Base-by-base conservation (phyloP, 2,329 filamentous ascomycete species). In the Fusarium oxysporum region DNA sequence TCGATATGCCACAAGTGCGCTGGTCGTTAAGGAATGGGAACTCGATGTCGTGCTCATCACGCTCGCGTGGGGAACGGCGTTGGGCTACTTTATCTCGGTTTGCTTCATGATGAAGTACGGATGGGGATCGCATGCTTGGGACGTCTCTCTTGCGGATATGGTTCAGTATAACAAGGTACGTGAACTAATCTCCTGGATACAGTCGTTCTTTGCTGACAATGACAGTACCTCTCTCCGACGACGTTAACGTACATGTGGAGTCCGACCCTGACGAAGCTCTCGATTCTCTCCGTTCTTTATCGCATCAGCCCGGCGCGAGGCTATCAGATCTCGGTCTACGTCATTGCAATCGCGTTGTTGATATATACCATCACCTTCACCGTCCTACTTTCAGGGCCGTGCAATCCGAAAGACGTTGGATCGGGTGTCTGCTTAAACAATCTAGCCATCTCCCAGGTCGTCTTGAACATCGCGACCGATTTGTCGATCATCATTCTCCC, bases 81-180 rank as follows among this genome's bases (percentile, higher is more conserved):
- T 63, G 30, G 60, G 60, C 10, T 62, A 60, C 43, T 63, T 60
- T 2, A 30, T 63, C 43, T 60, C 54, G 12, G 43, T 60, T 16
- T 48, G 28, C 23, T 60, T 63, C 8, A 50, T 61, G 37, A 63
- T 63, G 43, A 63, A 50, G 54, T 63, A 60, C 4, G 54, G 61
- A 21, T 60, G 61, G 61, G 61, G 61, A 1, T 41, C 54, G 8
- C 44, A 63, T 43, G 43, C 35, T 37, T 61, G 59, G 48, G 50
- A 62, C 28, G 50, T 62, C 5, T 44, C 59, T 1, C 32, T 62
- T 12, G 59, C 50, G 6, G 50, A 62, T 8, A 2, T 56, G 12
- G 40, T 19, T 19, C 25, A 62, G 12, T 62, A 56, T 16, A 62
- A 55, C 9, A 56, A 45, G 40, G 50, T 62, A n/a, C 3, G 13